Percentiles rank a stretch among this genome's conserved stretches.
These are phyloP conservation scores for Liriodendron chinense DNA, from an alignment of 164 flowering plant genomes.

Conservation along the genomic window DNA sequence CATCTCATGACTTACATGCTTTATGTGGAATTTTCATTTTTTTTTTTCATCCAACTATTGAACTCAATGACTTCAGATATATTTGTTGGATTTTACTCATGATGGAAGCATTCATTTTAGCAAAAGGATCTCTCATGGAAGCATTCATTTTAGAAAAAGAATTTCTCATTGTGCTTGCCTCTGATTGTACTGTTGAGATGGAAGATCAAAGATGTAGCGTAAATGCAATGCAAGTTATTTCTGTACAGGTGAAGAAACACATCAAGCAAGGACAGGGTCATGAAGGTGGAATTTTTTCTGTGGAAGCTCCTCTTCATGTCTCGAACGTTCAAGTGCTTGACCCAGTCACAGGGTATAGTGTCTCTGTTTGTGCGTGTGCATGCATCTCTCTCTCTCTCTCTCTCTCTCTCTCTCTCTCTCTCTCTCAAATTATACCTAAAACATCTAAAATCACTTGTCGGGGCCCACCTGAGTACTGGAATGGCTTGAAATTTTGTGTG, in stretches of 20 bases:
- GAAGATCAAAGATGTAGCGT: neutral
- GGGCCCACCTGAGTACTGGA: too few species aligned
- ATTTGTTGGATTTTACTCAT: neutral
- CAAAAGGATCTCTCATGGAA: neutral
- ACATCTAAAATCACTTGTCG: too few species aligned
- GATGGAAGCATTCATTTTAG: too few species aligned
- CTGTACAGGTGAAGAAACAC: slow-evolving; percentile 81
- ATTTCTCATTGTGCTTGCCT: neutral
- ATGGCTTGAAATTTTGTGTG: too few species aligned
- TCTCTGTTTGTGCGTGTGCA: neutral
- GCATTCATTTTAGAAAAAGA: too few species aligned
- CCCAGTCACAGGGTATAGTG: slow-evolving; percentile 69
- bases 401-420: too few species aligned
- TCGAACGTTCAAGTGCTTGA: slow-evolving; percentile 94
- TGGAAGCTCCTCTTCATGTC: slow-evolving; percentile 95
- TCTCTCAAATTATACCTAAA: too few species aligned
- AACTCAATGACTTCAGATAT: neutral
- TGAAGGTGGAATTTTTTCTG: slow-evolving; percentile 96
- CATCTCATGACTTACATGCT: neutral
- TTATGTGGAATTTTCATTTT: neutral
- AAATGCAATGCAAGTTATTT: neutral
- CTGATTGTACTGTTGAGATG: neutral
- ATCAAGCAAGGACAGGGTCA: slow-evolving; percentile 91
- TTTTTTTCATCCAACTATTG: neutral
- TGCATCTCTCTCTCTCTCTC: too few species aligned